phyloP scores from a whole-genome alignment of 495 filamentous ascomycete genomes.

The Aspergillus affinis region DNA sequence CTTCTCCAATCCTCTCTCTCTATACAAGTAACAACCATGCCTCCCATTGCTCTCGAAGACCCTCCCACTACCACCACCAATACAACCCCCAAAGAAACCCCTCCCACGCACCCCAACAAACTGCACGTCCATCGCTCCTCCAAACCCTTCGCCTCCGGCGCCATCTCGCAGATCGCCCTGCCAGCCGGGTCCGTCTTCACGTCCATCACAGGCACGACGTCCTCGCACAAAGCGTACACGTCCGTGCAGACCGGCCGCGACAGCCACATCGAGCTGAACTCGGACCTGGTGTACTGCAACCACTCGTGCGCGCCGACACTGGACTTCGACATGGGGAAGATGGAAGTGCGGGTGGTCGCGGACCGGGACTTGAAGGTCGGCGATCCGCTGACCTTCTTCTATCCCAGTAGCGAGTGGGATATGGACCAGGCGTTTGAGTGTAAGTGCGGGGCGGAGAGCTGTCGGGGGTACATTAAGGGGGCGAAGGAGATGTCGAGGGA shows the following conservation, averaged over 20 bases:
- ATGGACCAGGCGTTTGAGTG: slow-evolving; percentile 76
- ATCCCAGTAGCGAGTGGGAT: slow-evolving; percentile 72
- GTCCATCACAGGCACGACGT: slow-evolving; percentile 52
- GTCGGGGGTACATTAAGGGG: slow-evolving; percentile 35
- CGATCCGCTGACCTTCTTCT: slow-evolving; percentile 75
- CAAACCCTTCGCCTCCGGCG: slow-evolving; percentile 58
- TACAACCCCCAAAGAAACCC: slow-evolving; percentile 13
- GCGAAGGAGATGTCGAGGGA: slow-evolving; percentile 31
- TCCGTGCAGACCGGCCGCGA: slow-evolving; percentile 64
- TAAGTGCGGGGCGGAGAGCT: slow-evolving; percentile 49
- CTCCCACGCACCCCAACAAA: slow-evolving; percentile 37
- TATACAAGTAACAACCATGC: slow-evolving; percentile 10
- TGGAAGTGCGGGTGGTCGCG: slow-evolving; percentile 60
- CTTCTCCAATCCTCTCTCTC: neutral
- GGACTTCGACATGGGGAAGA: slow-evolving; percentile 65
- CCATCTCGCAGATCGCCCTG: slow-evolving; percentile 58
- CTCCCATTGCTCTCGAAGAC: slow-evolving; percentile 21
- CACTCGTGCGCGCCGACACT: slow-evolving; percentile 70
- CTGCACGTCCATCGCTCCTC: slow-evolving; percentile 38
- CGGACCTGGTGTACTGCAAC: slow-evolving; percentile 73
- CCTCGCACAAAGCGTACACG: slow-evolving; percentile 61
- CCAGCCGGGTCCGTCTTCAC: slow-evolving; percentile 63
- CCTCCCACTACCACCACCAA: slow-evolving; percentile 11
- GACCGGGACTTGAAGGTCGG: slow-evolving; percentile 54
- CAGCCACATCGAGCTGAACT: slow-evolving; percentile 71